These are phyloP conservation scores for Celoporthe dispersa DNA, from an alignment of 2,329 filamentous ascomycete genomes.

Conservation along the genomic window DNA sequence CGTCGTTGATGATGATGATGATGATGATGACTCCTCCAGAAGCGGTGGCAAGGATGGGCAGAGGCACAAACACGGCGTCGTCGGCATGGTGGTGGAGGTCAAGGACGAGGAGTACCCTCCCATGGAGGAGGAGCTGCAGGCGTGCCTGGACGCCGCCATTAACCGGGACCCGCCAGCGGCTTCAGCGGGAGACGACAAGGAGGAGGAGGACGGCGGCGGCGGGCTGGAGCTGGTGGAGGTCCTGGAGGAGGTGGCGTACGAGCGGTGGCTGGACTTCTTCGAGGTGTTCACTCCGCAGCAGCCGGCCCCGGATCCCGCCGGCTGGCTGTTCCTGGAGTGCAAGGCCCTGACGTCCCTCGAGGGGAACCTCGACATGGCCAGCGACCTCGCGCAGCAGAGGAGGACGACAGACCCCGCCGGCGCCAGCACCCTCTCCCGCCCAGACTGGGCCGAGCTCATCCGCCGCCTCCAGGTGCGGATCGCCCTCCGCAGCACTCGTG, in stretches of 20 bases:
- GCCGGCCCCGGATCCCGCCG: slow-evolving; percentile 3
- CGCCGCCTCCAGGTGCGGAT: slow-evolving; percentile 37
- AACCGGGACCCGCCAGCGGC: not conserved
- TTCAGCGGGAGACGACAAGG: not conserved
- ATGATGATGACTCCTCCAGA: no score
- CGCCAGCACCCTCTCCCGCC: not conserved
- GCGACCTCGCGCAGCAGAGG: slow-evolving; percentile 13
- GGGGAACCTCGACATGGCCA: slow-evolving; percentile 38
- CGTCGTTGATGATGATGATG: not conserved
- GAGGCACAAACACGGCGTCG: not conserved
- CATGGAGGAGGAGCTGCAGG: slow-evolving; percentile 37
- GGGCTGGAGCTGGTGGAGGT: slow-evolving; percentile 23
- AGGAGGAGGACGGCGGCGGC: slow-evolving; percentile 14
- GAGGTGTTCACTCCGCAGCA: slow-evolving; percentile 35
- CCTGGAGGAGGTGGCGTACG: slow-evolving; percentile 34
- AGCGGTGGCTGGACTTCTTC: slow-evolving; percentile 45
- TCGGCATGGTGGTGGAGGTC: not conserved
- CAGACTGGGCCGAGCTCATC: slow-evolving; percentile 41
- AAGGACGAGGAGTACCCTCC: slow-evolving; percentile 32
- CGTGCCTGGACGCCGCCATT: slow-evolving; percentile 28
- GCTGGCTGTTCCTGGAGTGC: slow-evolving; percentile 36
- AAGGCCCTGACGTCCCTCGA: slow-evolving; percentile 41
- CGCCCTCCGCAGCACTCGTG: slow-evolving; percentile 31
- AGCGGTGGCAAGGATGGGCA: not conserved
- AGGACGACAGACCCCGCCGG: not conserved